phyloP scores from a whole-genome alignment of 169 alveolate species.

The Eimeria zaria region DNA sequence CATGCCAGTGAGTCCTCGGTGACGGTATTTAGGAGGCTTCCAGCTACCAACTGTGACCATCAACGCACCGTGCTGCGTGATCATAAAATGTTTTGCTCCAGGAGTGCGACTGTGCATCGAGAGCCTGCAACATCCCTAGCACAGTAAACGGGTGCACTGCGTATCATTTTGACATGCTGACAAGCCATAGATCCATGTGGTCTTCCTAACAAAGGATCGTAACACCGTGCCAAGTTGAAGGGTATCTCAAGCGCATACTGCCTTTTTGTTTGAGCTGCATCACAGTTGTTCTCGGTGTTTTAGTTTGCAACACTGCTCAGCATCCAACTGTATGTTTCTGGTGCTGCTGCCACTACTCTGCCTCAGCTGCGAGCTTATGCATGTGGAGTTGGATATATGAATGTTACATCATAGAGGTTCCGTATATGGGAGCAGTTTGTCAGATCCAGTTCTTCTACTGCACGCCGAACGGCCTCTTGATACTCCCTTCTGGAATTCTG shows the following conservation, averaged over 20 bases:
- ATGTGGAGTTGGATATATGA: not conserved
- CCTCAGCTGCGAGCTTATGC: not conserved
- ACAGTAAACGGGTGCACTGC: not conserved
- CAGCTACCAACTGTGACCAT: not conserved
- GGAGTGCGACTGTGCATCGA: constrained; percentile 67
- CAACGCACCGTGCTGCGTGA: constrained; percentile 48
- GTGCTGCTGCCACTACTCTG: not conserved
- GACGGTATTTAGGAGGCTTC: not conserved
- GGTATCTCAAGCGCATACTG: not conserved
- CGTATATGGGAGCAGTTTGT: constrained; percentile 58
- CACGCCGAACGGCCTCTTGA: constrained; percentile 69
- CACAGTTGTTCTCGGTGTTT: not conserved
- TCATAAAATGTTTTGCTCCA: constrained; percentile 37
- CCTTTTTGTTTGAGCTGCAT: not conserved
- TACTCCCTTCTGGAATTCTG: constrained; percentile 58
- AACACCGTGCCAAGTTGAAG: not conserved
- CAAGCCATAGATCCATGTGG: not conserved
- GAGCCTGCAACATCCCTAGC: constrained; percentile 27
- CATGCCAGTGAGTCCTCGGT: not conserved
- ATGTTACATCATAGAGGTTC: constrained; percentile 48
- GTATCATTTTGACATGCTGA: not conserved
- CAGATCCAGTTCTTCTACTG: constrained; percentile 67
- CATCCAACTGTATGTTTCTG: not conserved
- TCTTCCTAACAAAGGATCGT: not conserved
- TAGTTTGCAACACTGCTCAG: not conserved